These are phyloP conservation scores for Tothia fuscella DNA, from an alignment of 2,329 filamentous ascomycete genomes.

Conservation along the genomic window DNA sequence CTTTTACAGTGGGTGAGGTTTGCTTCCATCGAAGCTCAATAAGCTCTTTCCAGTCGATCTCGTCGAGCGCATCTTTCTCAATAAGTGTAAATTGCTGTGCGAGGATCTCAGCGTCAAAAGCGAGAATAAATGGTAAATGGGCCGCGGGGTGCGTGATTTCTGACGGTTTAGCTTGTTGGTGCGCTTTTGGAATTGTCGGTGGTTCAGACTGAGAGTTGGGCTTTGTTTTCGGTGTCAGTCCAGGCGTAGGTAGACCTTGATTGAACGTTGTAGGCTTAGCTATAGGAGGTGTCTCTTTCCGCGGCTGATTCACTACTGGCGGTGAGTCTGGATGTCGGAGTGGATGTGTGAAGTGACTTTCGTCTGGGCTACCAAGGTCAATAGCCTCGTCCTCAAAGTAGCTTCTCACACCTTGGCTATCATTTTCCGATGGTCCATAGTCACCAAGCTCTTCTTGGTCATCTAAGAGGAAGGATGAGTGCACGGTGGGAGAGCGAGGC, in stretches of 20 bases:
- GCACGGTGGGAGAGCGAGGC: slow-evolving; percentile 21
- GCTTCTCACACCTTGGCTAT: slow-evolving; percentile 34
- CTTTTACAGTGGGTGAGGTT: slow-evolving; percentile 51
- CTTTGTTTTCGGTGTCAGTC: slow-evolving; percentile 22
- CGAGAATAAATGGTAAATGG: slow-evolving; percentile 69
- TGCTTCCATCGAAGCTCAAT: slow-evolving; percentile 78
- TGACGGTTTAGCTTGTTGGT: background rate
- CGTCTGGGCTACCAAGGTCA: slow-evolving; percentile 20
- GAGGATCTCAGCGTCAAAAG: slow-evolving; percentile 65
- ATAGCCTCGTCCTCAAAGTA: slow-evolving; percentile 38
- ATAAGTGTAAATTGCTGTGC: slow-evolving; percentile 78
- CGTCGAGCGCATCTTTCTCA: slow-evolving; percentile 74
- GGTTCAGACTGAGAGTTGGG: slow-evolving; percentile 1
- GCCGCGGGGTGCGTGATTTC: slow-evolving; percentile 17
- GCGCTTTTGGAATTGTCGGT: background rate
- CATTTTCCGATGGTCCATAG: slow-evolving; percentile 35
- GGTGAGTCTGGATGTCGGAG: slow-evolving; percentile 31
- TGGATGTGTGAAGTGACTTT: slow-evolving; percentile 19
- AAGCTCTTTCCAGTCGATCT: slow-evolving; percentile 80
- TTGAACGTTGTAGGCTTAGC: slow-evolving; percentile 22
- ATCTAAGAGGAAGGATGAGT: slow-evolving; percentile 37
- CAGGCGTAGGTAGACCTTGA: slow-evolving; percentile 25
- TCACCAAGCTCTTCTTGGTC: slow-evolving; percentile 40
- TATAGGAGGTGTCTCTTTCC: slow-evolving; percentile 14
- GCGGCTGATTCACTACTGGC: slow-evolving; percentile 21